Conservation (phyloP, 352 stramenopile genomes). For the Phytophthora ramorum region DNA sequence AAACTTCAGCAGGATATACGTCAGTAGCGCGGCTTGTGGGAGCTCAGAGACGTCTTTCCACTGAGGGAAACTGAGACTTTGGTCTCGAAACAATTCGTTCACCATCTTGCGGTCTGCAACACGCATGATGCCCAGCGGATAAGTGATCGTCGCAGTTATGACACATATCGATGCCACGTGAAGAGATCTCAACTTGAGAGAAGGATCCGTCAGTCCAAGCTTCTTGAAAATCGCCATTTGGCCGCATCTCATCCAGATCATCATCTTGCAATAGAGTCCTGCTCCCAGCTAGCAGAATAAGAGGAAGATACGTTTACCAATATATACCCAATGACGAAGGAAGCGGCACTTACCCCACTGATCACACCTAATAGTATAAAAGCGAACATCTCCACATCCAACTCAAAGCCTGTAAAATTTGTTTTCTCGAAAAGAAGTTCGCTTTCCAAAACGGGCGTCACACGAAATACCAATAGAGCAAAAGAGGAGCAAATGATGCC, state of each 20-base stretch:
- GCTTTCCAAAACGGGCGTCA: constrained; percentile 76
- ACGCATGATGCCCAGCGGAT: constrained; percentile 71
- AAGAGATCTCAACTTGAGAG: constrained; percentile 57
- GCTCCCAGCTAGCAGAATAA: constrained; percentile 50
- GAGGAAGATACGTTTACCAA: neutral
- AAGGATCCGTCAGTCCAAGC: constrained; percentile 56
- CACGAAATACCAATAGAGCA: constrained; percentile 78
- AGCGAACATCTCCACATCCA: constrained; percentile 82
- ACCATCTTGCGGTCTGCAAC: constrained; percentile 79
- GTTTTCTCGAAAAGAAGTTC: constrained; percentile 86
- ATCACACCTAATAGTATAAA: constrained; percentile 76
- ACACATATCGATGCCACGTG: constrained; percentile 72
- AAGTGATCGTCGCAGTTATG: constrained; percentile 70
- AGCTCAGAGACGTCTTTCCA: constrained; percentile 70
- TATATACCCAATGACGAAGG: neutral
- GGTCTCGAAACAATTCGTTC: constrained; percentile 83
- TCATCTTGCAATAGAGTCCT: constrained; percentile 72
- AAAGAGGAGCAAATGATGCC: constrained; percentile 85
- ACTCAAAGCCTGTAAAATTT: constrained; percentile 80
- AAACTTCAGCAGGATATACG: constrained; percentile 83
- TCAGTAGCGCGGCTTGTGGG: constrained; percentile 66
- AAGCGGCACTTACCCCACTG: constrained; percentile 54
- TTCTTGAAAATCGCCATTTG: constrained; percentile 66
- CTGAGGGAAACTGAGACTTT: constrained; percentile 63
- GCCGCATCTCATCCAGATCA: constrained; percentile 47